Evolutionary conservation across 2,329 filamentous ascomycete genomes (phyloP), one percentile per base, ranked within the genome.

Genomic region (Colletotrichum melonis): DNA sequence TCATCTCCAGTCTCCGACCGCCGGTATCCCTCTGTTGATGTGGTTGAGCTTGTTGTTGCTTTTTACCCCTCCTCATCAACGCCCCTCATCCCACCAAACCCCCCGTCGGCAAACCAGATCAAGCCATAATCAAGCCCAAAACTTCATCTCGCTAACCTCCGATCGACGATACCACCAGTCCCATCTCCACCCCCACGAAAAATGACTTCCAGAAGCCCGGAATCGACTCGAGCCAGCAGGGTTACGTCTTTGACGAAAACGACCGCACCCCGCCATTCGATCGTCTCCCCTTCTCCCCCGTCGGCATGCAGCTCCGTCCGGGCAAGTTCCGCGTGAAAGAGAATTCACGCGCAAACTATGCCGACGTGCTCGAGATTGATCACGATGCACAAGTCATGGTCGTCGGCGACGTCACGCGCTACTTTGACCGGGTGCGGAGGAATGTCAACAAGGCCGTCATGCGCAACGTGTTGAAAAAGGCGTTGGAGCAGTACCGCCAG

Each of bases 371-470:
- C 56, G 70, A 73, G 70, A 56, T 74, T 60, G 74, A 75, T 16
- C 72, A 68, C 72, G 67, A 74, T 16, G 67, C 71, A 54, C 67
- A 75, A 71, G 71, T 75, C 63, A 67, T 75, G 66, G 67, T 74
- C 52, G 60, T 73, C 46, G 58, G 71, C 67, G 74, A 73, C 67
- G 70, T 73, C 3, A 66, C 70, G 38, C 56, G 70, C 52, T 73
- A 73, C 38, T 73, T 73, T 14, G 70, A 73, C 46, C 70, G 70
- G 19, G 70, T 73, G 12, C 70, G 70, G 26, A 46, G 70, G 32
- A 73, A 73, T 26, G 70, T 73, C 14, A 73, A 73, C 67, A 73
- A 73, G 62, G 70, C 70, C 46, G 70, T 73, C 35, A 73, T 73
- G 70, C 70, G 70, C 32, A 65, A 73, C 70, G 70, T 73, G 14